Evolutionary conservation across 1,139 yeast species (phyloP).

Genomic region (Blastobotrys buckinghamii): DNA sequence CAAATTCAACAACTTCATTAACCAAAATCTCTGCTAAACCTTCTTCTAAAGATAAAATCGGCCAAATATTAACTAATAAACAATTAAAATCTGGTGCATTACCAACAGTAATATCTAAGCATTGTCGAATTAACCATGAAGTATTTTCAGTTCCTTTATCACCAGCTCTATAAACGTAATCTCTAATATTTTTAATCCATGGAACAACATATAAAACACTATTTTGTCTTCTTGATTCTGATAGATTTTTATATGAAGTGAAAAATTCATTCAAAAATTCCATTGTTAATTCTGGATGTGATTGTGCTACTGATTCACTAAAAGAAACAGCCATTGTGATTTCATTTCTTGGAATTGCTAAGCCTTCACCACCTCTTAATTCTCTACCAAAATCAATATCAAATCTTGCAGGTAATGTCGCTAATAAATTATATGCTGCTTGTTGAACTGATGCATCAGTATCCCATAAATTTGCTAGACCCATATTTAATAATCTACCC

Average conservation of each 20-base stretch:
- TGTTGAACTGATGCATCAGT: slow-evolving; percentile 53
- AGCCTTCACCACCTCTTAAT: slow-evolving; percentile 51
- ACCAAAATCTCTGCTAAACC: slow-evolving; percentile 53
- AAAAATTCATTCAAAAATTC: slow-evolving; percentile 59
- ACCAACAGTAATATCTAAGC: slow-evolving; percentile 52
- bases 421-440: slow-evolving; percentile 59
- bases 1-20: slow-evolving; percentile 62
- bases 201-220: slow-evolving; percentile 59
- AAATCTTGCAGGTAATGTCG: slow-evolving; percentile 57
- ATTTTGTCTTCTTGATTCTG: slow-evolving; percentile 35
- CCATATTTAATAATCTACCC: slow-evolving; percentile 48
- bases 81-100: slow-evolving; percentile 40
- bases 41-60: slow-evolving; percentile 56
- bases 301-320: slow-evolving; percentile 50
- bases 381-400: slow-evolving; percentile 56
- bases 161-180: slow-evolving; percentile 44
- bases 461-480: slow-evolving; percentile 62
- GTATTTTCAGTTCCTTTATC: slow-evolving; percentile 55
- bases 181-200: slow-evolving; percentile 70
- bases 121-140: slow-evolving; percentile 55
- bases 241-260: slow-evolving; percentile 44
- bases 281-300: slow-evolving; percentile 57
- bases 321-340: slow-evolving; percentile 57
- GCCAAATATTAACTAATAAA: slow-evolving; percentile 65
- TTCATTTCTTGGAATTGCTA: slow-evolving; percentile 69